These are phyloP conservation scores for Pachysandra terminalis DNA, from an alignment of 164 flowering plant species.

Conservation along the genomic window DNA sequence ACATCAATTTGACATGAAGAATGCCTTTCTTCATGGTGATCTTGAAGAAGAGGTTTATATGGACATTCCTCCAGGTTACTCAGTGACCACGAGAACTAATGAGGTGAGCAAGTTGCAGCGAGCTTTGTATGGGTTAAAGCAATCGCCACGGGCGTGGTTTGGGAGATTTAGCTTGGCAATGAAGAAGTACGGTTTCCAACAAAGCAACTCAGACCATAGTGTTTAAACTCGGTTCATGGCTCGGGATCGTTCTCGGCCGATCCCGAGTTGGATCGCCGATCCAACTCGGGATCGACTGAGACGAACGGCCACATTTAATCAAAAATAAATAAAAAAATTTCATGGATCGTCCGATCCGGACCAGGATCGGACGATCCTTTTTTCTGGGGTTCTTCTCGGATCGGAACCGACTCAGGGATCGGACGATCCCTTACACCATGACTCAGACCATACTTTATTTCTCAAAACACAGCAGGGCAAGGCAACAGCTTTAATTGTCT, in stretches of 20 bases:
- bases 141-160: background rate
- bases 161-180: background rate
- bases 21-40: background rate
- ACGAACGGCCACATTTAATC: too few species aligned
- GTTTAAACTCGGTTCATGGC: too few species aligned
- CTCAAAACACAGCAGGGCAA: background rate
- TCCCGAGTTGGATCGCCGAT: too few species aligned
- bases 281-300: too few species aligned
- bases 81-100: background rate
- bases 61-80: constrained; percentile 2
- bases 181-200: constrained; percentile 2
- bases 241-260: too few species aligned
- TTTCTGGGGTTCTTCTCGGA: too few species aligned
- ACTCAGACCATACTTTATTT: background rate
- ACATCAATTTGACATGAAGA: background rate
- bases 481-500: background rate
- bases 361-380: too few species aligned
- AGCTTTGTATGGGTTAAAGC: background rate
- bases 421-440: too few species aligned
- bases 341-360: too few species aligned
- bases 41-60: background rate
- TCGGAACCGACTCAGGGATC: too few species aligned
- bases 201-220: constrained; percentile 1
- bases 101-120: constrained; percentile 1
- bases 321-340: too few species aligned